These are phyloP conservation scores for Triticum monococcum DNA, from an alignment of 176 grass and related monocot genomes.

Conservation along the genomic window DNA sequence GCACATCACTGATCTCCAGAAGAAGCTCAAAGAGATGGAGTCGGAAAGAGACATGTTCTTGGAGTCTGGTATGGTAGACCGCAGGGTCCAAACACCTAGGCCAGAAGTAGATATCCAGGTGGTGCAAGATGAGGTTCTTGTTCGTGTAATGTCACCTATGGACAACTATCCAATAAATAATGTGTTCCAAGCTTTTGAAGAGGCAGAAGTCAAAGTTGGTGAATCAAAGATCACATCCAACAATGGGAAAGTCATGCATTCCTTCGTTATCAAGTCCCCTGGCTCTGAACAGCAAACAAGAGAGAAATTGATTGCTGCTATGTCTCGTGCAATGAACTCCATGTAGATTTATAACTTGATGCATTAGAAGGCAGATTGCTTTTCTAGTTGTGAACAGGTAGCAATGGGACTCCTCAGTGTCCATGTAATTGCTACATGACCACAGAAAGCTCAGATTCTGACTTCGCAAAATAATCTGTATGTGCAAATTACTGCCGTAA, in stretches of 20 bases:
- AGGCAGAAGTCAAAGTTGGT: conserved; percentile 49
- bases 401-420: conserved; percentile 10
- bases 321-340: conserved; percentile 50
- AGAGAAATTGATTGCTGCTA: conserved; percentile 59
- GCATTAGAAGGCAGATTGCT: conserved; percentile 10
- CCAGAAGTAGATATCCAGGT: conserved; percentile 65
- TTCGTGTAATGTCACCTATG: conserved; percentile 55
- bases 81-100: conserved; percentile 13
- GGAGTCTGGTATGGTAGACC: conserved; percentile 23
- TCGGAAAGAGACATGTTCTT: conserved; percentile 48
- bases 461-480: conserved; percentile 32
- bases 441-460: conserved; percentile 22
- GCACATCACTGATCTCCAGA: conserved; percentile 75
- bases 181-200: conserved; percentile 70
- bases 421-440: conserved; percentile 34
- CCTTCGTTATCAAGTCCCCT: conserved; percentile 60
- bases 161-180: conserved; percentile 53
- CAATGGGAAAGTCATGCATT: conserved; percentile 48
- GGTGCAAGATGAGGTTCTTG: conserved; percentile 58
- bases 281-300: conserved; percentile 62
- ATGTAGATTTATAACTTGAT: conserved; percentile 21
- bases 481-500: conserved; percentile 42
- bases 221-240: conserved; percentile 58
- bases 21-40: conserved; percentile 73
- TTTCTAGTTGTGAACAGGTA: conserved; percentile 26